These are phyloP conservation scores for Sclerotinia nivalis DNA, from an alignment of 2,329 filamentous ascomycete genomes.

Conservation along the genomic window DNA sequence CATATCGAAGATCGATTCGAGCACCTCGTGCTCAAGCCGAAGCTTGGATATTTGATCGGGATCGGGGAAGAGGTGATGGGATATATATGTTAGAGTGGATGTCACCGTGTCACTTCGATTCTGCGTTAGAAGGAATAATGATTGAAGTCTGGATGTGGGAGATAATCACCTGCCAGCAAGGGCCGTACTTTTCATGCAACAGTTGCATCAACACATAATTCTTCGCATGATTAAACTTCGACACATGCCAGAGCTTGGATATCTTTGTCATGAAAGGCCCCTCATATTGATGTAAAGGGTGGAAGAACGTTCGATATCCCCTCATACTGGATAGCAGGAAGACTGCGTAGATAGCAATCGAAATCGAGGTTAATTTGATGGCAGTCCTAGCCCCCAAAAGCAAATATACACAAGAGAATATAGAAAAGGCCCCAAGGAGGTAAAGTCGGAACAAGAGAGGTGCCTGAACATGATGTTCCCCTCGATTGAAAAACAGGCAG, in stretches of 20 bases:
- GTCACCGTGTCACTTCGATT: conserved; percentile 45
- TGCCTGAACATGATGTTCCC: background rate
- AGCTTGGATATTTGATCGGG: no score
- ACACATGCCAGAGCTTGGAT: background rate
- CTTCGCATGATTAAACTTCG: no score
- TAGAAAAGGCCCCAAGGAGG: background rate
- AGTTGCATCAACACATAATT: no score
- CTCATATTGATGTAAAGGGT: background rate
- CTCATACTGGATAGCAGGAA: background rate
- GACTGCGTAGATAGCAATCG: background rate
- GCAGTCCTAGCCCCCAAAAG: background rate
- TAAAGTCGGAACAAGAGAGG: background rate
- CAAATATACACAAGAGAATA: background rate
- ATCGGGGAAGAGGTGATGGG: conserved; percentile 39
- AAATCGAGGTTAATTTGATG: background rate
- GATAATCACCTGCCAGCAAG: background rate
- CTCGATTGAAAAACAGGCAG: background rate
- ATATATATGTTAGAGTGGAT: conserved; percentile 44
- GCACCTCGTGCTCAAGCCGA: no score
- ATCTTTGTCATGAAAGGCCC: background rate
- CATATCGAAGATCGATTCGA: conserved; percentile 16
- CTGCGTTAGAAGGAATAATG: background rate
- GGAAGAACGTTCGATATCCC: background rate
- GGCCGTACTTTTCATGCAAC: no score
- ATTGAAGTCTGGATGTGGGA: background rate